phyloP scores from a whole-genome alignment of 805 yeast genomes.

The Yamadazyma nakazawae region DNA sequence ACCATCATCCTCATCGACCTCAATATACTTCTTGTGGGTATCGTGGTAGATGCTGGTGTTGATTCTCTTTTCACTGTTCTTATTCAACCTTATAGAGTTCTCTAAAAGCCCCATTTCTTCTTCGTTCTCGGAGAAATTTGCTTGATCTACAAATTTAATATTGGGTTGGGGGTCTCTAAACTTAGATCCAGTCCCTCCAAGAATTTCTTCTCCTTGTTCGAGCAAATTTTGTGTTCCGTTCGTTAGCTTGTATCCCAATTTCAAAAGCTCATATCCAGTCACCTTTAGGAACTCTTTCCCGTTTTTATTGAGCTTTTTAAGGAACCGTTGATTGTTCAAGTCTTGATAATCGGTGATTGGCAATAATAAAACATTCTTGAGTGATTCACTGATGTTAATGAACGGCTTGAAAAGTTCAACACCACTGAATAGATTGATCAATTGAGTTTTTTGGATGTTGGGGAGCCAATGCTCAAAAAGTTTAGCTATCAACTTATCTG shows the following conservation, averaged over 20 bases:
- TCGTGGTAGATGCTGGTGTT: slow-evolving; percentile 9
- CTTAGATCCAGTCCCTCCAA: slow-evolving; percentile 71
- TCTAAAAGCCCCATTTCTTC: slow-evolving; percentile 8
- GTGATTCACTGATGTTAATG: slow-evolving; percentile 73
- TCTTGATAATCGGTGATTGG: slow-evolving; percentile 76
- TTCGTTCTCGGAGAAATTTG: not conserved
- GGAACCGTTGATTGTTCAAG: slow-evolving; percentile 32
- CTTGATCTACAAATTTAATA: not conserved
- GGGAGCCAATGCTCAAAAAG: slow-evolving; percentile 83
- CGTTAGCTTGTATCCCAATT: slow-evolving; percentile 79
- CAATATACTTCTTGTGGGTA: slow-evolving; percentile 14
- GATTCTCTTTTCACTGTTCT: not conserved
- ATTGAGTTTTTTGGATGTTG: slow-evolving; percentile 76
- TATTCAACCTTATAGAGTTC: slow-evolving; percentile 12
- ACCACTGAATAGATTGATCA: slow-evolving; percentile 79
- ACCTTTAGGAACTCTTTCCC: slow-evolving; percentile 69
- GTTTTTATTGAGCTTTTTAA: slow-evolving; percentile 72
- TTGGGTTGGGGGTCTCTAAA: slow-evolving; percentile 33
- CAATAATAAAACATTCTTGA: slow-evolving; percentile 66
- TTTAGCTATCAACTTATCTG: slow-evolving; percentile 51
- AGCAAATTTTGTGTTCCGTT: slow-evolving; percentile 82
- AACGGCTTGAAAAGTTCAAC: slow-evolving; percentile 77
- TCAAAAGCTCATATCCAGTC: slow-evolving; percentile 75
- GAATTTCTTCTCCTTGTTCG: slow-evolving; percentile 73
- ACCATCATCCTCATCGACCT: slow-evolving; percentile 24